Base-by-base conservation (phyloP, 2,329 filamentous ascomycete species). In the Trichoderma atroviride region DNA sequence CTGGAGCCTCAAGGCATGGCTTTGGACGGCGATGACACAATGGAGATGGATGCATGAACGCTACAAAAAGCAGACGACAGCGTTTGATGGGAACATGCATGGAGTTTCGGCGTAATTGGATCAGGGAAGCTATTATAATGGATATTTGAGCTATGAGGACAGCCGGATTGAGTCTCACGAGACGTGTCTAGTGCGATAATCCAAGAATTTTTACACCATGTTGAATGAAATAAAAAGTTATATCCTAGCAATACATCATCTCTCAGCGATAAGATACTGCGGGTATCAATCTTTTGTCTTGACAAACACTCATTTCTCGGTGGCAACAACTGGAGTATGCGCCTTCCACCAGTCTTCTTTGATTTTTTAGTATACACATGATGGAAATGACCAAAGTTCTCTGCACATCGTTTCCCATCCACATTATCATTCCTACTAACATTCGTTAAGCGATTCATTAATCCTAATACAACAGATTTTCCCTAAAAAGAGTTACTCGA, bases 1-100 rank as follows among this genome's bases (percentile, higher is more conserved):
- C 77, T 89, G 27, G 90, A 92, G 78, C 87, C 80, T 73, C 83
- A 81, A 76, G 86, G 75, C 73, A 82, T 81, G 73, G 83, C 77
- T 29, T 82, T 87, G 74, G 89, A 93, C 74, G 94, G 92, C 11
- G 93, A 98, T 78, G 95, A 98, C 83, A 97, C 94, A 19, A 97
- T 97, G 93, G 84, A 94, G 76, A 86, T 94, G 75, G 89, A 88
- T 72, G 82, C 73, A 72, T 79, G 67, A 24, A 47, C 59, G 40
- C 24, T 47, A 16, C 52, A 33, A n/a, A 55, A 31, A 19, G 40
- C 7, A 24, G 53, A 52, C 33, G 33, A 22, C 22, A 56, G 65
- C 58, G 47, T 55, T 70, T 70, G 43, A 61, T 67, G 62, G 67
- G 50, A 62, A 68, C 37, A 68, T 72, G 71, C 61, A 71, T 59